These are phyloP conservation scores for Gilbertella persicaria DNA, from an alignment of 371 early-diverging fungal genomes.

Conservation along the genomic window DNA sequence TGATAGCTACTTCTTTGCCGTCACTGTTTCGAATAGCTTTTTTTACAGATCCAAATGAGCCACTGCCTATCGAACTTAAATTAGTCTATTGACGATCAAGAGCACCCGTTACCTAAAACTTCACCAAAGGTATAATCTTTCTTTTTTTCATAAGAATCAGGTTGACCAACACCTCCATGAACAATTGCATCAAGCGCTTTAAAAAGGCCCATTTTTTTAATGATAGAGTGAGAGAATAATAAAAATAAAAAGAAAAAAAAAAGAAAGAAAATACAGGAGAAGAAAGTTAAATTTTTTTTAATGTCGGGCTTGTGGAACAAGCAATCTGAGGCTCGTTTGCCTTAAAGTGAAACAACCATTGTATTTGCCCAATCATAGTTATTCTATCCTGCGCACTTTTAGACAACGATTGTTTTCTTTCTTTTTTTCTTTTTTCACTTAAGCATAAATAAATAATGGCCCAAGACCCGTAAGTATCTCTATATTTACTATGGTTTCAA, in stretches of 20 bases:
- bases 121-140: conserved; percentile 63
- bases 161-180: conserved; percentile 56
- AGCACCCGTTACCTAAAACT: conserved; percentile 52
- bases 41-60: conserved; percentile 76
- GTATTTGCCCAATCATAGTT: no score
- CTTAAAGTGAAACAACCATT: neutral
- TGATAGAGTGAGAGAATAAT: neutral
- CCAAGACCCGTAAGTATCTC: no score
- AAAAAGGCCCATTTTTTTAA: conserved; percentile 27
- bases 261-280: neutral
- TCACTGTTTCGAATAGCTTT: conserved; percentile 59
- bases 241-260: conserved; percentile 2
- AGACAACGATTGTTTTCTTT: neutral
- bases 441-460: no score
- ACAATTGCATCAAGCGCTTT: conserved; percentile 42
- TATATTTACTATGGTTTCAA: no score
- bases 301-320: neutral
- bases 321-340: neutral
- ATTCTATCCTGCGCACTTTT: no score
- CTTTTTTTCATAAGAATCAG: conserved; percentile 71
- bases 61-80: conserved; percentile 52
- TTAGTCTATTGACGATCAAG: neutral
- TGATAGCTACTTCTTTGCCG: conserved; percentile 72
- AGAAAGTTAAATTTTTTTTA: neutral
- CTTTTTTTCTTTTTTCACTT: no score